Evolutionary conservation across 768 basidiomycete species (phyloP), one percentile per base, ranked within the genome.

Genomic region (Agrocybe pediades): DNA sequence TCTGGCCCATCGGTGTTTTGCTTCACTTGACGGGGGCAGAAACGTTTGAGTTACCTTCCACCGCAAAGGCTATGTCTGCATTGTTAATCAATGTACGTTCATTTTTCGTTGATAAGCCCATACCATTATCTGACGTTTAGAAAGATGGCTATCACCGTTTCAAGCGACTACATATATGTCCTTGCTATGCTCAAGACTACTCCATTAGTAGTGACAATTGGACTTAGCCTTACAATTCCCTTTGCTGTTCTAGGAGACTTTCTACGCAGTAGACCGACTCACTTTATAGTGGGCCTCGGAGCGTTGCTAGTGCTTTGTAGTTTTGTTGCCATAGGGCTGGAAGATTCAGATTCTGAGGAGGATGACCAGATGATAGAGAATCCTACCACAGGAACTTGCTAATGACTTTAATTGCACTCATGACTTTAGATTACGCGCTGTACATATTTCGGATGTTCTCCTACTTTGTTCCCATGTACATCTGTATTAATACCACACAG

Each of bases 161-260:
- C 82, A 8, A 91, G 89, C 55, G 94, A 97, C 71, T 96, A 88
- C 65, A 66, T 94, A 42, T 93, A 93, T 65, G 85, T 92, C 24
- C 65, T 92, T 17, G 90, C 95, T 2, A 96, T 98, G 94, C 83
- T 99, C 57, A 96, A 95, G 74, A 99, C 96, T 6, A 95, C 95
- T 1, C 95, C 95, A 0, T 74, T 95, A 11, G 92, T 97, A 17
- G 95, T 90, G 16, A 98, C 96, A 0, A 77, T 98, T 50, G 96
- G 96, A 23, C 79, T 98, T 8, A 92, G 90, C 52, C 80, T 98
- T 13, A 97, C 97, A 1, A 97, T 98, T 67, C 96, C 95, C 4
- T 75, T 95, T 47, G 93, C 97, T 6, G 85, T 98, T 45, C 46
- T 89, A 8, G 95, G 95, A 13, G 95, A 97, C 52, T 70, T 71